These are phyloP conservation scores for Citrus sinensis DNA, from an alignment of 345 rosid genomes.

Conservation along the genomic window DNA sequence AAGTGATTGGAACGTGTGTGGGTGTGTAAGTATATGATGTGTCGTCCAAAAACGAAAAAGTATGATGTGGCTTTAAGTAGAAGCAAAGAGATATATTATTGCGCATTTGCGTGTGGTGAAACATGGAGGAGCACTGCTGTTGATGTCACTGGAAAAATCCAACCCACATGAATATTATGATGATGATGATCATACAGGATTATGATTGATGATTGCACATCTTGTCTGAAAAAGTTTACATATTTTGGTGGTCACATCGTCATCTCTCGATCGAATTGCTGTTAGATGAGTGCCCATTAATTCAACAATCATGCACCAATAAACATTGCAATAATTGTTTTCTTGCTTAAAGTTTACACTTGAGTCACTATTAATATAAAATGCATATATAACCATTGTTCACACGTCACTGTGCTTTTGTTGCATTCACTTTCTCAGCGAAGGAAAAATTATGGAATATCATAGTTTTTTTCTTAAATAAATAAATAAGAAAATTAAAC, in stretches of 20 bases:
- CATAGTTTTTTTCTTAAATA: too few relatives aligned
- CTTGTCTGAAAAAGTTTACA: background rate
- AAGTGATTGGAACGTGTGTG: constrained; percentile 15
- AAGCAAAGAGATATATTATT: constrained; percentile 28
- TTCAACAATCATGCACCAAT: background rate
- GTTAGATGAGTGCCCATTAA: background rate
- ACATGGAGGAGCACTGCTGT: background rate
- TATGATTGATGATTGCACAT: background rate
- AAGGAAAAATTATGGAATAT: background rate
- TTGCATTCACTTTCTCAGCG: background rate
- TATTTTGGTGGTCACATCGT: background rate
- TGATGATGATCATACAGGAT: background rate
- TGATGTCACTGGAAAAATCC: background rate
- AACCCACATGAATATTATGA: background rate
- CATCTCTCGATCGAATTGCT: background rate
- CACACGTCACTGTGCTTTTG: background rate
- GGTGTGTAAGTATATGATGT: constrained; percentile 14
- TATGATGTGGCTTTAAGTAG: constrained; percentile 31
- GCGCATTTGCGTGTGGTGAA: constrained; percentile 11
- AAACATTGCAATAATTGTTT: background rate
- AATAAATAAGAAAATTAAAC: too few relatives aligned
- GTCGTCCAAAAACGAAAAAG: background rate
- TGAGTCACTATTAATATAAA: background rate
- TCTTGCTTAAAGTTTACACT: background rate
- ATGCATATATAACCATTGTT: background rate